Evolutionary conservation across 805 yeast genomes (phyloP), one percentile per base, ranked within the genome.

Genomic region (Spathaspora arborariae): DNA sequence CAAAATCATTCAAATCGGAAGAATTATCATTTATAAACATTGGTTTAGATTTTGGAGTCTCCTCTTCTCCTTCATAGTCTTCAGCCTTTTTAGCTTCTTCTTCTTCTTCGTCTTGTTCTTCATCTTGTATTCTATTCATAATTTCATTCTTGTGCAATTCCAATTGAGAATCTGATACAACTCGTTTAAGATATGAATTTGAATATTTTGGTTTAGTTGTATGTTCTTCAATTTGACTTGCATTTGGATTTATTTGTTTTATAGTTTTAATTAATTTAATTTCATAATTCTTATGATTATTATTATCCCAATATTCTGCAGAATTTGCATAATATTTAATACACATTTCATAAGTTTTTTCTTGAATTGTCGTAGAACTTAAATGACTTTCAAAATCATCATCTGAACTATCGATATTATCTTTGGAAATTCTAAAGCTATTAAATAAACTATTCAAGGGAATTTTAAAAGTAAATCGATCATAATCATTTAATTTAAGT

Each of bases 241-340:
- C 26, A 16, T 21, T 15, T 4, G 39, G 22, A 24, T 16, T 45
- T 8, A 9, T 16, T n/a, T 36, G 34, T 36, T 47, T 53, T 38
- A 48, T 45, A 13, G 54, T 52, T 49, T 63, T 63, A 19, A 62
- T 66, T 49, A 80, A 74, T 34, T 62, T 62, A 15, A 88, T 64
- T 38, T 68, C 73, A 63, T 85, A 88, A 65, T 88, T 88, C 39
- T 65, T 60, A 44, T 59, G 58, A 34, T 65, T 51, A 64, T 88
- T 89, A 67, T 86, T 88, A 62, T 88, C 96, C 96, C 96, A 88
- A 57, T 60, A 76, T 53, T 82, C 90, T 39, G 58, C 56, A 13
- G 75, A 74, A 38, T 66, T 62, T 16, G 80, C 65, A 41, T 59
- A 56, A 60, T 79, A 87, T 45, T 77, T 74, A 37, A 85, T 74